These are phyloP conservation scores for sorghum (Sorghum bicolor) DNA, from an alignment of 176 grass and related monocot genomes.

Conservation along the genomic window DNA sequence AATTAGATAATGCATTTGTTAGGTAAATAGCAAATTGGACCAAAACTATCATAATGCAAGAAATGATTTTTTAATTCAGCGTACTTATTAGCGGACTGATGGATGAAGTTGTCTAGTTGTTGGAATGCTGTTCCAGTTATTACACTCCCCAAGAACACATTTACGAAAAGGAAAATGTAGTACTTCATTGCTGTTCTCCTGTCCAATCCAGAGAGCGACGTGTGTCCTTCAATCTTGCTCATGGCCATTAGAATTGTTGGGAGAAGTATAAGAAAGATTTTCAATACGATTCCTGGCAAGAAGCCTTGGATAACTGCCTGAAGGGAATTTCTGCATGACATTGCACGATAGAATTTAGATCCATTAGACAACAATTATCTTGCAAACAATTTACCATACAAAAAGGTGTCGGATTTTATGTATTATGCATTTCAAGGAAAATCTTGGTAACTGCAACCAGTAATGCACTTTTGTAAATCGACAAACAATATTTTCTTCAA, in stretches of 20 bases:
- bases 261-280: conserved; percentile 84
- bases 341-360: conserved; percentile 28
- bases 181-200: conserved; percentile 84
- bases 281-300: conserved; percentile 83
- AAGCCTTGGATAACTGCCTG: conserved; percentile 90
- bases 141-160: conserved; percentile 91
- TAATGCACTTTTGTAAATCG: background rate
- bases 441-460: background rate
- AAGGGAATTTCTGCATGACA: conserved; percentile 67
- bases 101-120: conserved; percentile 84
- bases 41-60: conserved; percentile 23
- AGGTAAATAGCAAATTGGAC: conserved; percentile 11
- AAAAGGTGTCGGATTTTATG: background rate
- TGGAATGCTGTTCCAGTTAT: conserved; percentile 96
- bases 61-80: conserved; percentile 3
- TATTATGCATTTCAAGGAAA: conserved; percentile 9
- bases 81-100: conserved; percentile 78
- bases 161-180: conserved; percentile 83
- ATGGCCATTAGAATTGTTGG: conserved; percentile 91
- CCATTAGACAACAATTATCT: conserved; percentile 12
- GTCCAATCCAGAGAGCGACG: conserved; percentile 70
- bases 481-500: background rate
- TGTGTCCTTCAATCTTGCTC: conserved; percentile 89
- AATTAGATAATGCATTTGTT: conserved; percentile 7
- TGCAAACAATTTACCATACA: background rate